Evolutionary conservation across 257 asterid species (phyloP), one percentile per base, ranked within the genome.

Genomic region (Solanum bukasovii): DNA sequence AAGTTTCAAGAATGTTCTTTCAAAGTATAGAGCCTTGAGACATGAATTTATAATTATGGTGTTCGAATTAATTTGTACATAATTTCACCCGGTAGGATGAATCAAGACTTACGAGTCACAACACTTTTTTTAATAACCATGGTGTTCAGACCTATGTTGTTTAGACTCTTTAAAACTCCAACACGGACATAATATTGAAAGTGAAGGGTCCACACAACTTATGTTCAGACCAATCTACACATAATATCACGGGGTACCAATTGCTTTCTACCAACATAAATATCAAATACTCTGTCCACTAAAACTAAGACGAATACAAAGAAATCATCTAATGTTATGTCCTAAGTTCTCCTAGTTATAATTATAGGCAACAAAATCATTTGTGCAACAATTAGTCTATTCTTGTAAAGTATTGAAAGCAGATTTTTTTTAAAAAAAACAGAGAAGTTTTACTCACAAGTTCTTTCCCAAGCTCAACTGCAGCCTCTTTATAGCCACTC

Each of bases 391-490:
- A 73, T 34, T 34, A 34, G 16, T 73, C 82, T 29, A 37, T 72
- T 72, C 23, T 33, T 33, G 44, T 9, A 74, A 21, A 74, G 18
- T 74, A 25, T 74, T 75, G 21, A n/a, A 14, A 18, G n/a, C 59
- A 79, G 68, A 25, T 31, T 77, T 42, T 42, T 42, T 44, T 10
- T 2, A 18, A 44, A 52, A 42, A 1, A 38, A 38, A 37, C 56
- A 29, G 10, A 49, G 40, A 56, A 59, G 25, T 29, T 31, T 29
- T 77, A 38, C 20, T 40, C 83, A 91, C 93, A 91, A 91, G 27
- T 91, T 91, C 93, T 68, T 84, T 72, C 16, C 93, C 93, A n/a
- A 91, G 93, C 70, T 89, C 91, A 27, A 89, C 65, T 44, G 93
- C 92, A 35, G 92, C 92, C 13, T 91, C 92, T 40, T 89, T 91